Conservation (phyloP, 176 grass and related monocot species). For the Elaeis guineensis region DNA sequence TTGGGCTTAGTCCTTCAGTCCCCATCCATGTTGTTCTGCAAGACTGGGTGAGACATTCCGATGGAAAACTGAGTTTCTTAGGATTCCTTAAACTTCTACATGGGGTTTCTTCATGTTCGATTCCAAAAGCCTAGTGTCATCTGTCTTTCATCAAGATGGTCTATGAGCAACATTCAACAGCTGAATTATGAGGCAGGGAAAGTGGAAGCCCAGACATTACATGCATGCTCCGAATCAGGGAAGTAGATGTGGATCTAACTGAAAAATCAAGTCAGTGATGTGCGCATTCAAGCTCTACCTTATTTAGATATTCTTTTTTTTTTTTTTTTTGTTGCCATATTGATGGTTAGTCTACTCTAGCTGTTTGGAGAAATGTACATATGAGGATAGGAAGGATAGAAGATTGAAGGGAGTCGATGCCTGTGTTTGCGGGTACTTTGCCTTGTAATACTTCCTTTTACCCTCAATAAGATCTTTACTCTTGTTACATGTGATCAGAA, state of each 20-base stretch:
- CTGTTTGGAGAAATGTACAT: slow-evolving; percentile 61
- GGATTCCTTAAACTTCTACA: slow-evolving; percentile 98
- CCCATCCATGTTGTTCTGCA: slow-evolving; percentile 96
- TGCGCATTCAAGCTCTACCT: slow-evolving; percentile 15
- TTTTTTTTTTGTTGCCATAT: slow-evolving; percentile 19
- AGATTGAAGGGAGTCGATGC: slow-evolving; percentile 1
- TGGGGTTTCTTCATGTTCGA: slow-evolving; percentile 64
- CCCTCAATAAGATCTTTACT: slow-evolving; percentile 12
- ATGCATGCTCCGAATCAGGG: no score
- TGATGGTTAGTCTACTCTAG: slow-evolving; percentile 40
- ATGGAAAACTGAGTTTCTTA: slow-evolving; percentile 94
- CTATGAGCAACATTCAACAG: slow-evolving; percentile 17
- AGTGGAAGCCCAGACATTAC: background rate
- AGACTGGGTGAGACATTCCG: slow-evolving; percentile 88
- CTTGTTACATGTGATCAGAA: background rate
- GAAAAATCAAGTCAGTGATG: background rate
- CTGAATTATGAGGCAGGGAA: slow-evolving; percentile 16
- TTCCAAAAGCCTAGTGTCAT: slow-evolving; percentile 50
- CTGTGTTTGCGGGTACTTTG: background rate
- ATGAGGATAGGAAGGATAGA: slow-evolving; percentile 34
- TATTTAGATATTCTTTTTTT: slow-evolving; percentile 4
- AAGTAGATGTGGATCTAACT: background rate
- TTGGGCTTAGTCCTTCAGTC: slow-evolving; percentile 87
- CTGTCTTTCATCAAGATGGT: background rate
- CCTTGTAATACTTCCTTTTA: background rate